phyloP scores from a whole-genome alignment of 345 rosid genomes.

The Euphorbia pulcherrima region DNA sequence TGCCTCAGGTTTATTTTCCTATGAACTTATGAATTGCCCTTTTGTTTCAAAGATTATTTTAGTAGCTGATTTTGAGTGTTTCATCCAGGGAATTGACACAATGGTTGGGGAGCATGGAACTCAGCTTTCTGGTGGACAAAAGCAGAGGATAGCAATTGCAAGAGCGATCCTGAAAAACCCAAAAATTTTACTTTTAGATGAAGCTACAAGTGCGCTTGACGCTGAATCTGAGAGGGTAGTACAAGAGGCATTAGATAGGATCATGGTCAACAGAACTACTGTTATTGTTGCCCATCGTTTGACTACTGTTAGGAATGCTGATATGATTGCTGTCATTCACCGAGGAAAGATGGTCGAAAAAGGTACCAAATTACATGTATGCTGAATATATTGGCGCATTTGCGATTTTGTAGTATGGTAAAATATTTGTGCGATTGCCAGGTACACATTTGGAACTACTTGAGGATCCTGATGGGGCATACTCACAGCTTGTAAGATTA shows the following conservation, averaged over 20 bases:
- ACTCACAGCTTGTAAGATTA: slow-evolving; percentile 63
- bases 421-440: slow-evolving; percentile 13
- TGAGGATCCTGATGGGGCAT: slow-evolving; percentile 68
- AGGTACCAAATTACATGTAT: slow-evolving; percentile 16
- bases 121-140: slow-evolving; percentile 92
- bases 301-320: slow-evolving; percentile 37
- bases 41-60: not conserved
- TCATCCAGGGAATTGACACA: slow-evolving; percentile 61
- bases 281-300: slow-evolving; percentile 48
- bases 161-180: slow-evolving; percentile 44
- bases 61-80: not conserved
- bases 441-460: slow-evolving; percentile 62
- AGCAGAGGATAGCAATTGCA: slow-evolving; percentile 56
- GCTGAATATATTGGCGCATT: not conserved
- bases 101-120: slow-evolving; percentile 94
- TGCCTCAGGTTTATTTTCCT: slow-evolving; percentile 30
- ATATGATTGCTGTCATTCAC: slow-evolving; percentile 33
- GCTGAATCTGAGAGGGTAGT: slow-evolving; percentile 46
- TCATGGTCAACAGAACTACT: slow-evolving; percentile 44
- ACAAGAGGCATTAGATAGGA: slow-evolving; percentile 44
- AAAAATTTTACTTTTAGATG: slow-evolving; percentile 41
- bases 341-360: slow-evolving; percentile 42
- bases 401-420: not conserved
- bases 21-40: not conserved
- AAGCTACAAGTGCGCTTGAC: slow-evolving; percentile 51